These are phyloP conservation scores for Cymodocea nodosa DNA, from an alignment of 116 monocot species.

Conservation along the genomic window DNA sequence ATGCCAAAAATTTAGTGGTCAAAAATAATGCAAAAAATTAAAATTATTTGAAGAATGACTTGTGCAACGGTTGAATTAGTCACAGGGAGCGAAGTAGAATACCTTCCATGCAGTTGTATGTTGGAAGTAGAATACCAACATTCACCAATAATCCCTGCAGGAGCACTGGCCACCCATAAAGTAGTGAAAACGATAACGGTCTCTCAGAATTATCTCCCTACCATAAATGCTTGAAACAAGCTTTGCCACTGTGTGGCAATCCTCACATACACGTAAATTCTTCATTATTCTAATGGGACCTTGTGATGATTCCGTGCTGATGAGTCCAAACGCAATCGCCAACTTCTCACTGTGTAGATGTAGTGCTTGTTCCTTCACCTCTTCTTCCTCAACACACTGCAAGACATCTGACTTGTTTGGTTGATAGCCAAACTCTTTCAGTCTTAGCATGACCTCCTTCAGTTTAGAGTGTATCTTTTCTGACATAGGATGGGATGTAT, in stretches of 20 bases:
- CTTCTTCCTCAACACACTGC: conserved; percentile 26
- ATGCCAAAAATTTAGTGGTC: too few relatives aligned
- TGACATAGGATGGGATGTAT: conserved; percentile 3
- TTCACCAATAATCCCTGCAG: neutral
- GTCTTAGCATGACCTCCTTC: conserved; percentile 4
- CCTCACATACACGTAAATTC: conserved; percentile 18
- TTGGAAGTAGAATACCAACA: too few relatives aligned
- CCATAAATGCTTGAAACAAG: conserved; percentile 6
- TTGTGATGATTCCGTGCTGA: neutral
- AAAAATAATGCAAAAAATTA: too few relatives aligned
- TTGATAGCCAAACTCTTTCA: conserved; percentile 12
- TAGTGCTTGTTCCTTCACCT: conserved; percentile 15
- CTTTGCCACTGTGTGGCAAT: conserved; percentile 14
- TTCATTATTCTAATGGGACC: conserved; percentile 10
- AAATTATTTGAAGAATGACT: too few relatives aligned
- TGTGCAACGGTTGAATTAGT: too few relatives aligned
- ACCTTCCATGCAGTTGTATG: too few relatives aligned
- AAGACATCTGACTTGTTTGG: conserved; percentile 14
- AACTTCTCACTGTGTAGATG: conserved; percentile 14
- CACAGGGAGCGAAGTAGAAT: too few relatives aligned
- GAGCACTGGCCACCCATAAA: conserved; percentile 7
- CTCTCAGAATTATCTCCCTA: conserved; percentile 12
- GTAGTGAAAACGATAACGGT: conserved; percentile 11
- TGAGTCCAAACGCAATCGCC: conserved; percentile 18
- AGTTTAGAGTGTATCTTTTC: conserved; percentile 26